Base-by-base conservation (phyloP, 495 filamentous ascomycete genomes). In the Podospora sp. region DNA sequence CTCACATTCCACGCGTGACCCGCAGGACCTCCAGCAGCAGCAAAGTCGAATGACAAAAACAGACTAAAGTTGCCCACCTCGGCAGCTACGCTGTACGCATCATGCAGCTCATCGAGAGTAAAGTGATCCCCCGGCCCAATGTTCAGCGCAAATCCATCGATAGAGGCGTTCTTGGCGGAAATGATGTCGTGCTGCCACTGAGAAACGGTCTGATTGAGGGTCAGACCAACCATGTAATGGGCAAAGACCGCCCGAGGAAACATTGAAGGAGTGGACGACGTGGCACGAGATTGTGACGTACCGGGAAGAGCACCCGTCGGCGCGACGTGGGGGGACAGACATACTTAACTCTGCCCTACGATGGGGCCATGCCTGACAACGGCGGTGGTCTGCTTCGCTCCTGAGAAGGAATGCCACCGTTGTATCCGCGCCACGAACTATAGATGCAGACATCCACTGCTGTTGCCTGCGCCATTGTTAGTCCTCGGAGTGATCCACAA, bases 131-230 rank as follows among this genome's bases (percentile, higher is more conserved):
- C 73, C 1, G 80, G 78, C 0, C 79, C 89, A 51, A 90, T 82
- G 68, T 91, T 90, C 53, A 91, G 69, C 0, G 85, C 89, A 69
- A 91, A 91, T 3, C 85, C 89, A 70, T 91, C 89, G 61, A 91
- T 90, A 36, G 84, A 79, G 0, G 86, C 80, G 21, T 78, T 79
- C 63, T 84, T 80, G 12, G 89, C 89, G 24, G 81, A 72, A 9
- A 69, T 72, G 53, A 91, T 89, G 65, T 91, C 87, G 8, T 73
- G 72, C 53, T 82, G 76, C 83, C 86, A 91, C 22, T 88, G 80
- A 7, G 77, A 76, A 1, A 69, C 36, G 0, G 80, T 81, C 71
- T 82, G 80, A 3, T 77, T 75, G 46, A 58, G 63, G 8, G 80
- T 82, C 27, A 79, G 64, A 8, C 80, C 80, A 27, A 82, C 67